These are phyloP conservation scores for Leccinum arenicola DNA, from an alignment of 768 basidiomycete species.

Conservation along the genomic window DNA sequence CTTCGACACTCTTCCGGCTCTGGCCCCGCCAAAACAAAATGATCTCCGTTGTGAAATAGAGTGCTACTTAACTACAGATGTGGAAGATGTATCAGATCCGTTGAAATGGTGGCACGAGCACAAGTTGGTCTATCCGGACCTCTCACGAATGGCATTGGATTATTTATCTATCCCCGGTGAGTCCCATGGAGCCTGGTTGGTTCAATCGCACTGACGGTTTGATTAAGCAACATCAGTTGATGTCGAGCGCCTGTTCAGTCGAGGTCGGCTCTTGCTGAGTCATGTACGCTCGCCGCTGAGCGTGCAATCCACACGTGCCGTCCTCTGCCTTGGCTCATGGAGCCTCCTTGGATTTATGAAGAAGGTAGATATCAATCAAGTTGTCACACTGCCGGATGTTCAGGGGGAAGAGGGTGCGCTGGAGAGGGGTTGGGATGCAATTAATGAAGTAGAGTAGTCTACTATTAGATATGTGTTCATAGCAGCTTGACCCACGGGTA, in stretches of 20 bases:
- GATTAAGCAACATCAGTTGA: background rate
- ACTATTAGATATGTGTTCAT: background rate
- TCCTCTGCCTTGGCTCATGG: background rate
- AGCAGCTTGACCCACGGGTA: background rate
- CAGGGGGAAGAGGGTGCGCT: background rate
- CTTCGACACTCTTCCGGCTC: too few relatives aligned
- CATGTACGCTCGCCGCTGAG: background rate
- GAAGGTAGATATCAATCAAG: background rate
- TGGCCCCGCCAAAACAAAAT: background rate
- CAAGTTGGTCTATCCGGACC: background rate
- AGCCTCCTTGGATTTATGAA: background rate
- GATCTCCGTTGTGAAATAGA: background rate
- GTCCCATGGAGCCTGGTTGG: background rate
- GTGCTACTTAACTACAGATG: background rate
- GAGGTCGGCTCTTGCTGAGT: background rate
- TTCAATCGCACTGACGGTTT: background rate
- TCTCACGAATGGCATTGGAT: background rate
- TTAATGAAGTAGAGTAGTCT: background rate
- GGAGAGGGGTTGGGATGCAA: background rate
- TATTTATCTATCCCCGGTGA: background rate
- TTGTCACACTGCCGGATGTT: background rate
- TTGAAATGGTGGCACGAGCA: background rate
- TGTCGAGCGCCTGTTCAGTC: background rate
- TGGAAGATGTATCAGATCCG: background rate
- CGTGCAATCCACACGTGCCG: background rate